Evolutionary conservation across 2,329 filamentous ascomycete genomes (phyloP), one percentile per base, ranked within the genome.

Genomic region (Calonectria naviculata): DNA sequence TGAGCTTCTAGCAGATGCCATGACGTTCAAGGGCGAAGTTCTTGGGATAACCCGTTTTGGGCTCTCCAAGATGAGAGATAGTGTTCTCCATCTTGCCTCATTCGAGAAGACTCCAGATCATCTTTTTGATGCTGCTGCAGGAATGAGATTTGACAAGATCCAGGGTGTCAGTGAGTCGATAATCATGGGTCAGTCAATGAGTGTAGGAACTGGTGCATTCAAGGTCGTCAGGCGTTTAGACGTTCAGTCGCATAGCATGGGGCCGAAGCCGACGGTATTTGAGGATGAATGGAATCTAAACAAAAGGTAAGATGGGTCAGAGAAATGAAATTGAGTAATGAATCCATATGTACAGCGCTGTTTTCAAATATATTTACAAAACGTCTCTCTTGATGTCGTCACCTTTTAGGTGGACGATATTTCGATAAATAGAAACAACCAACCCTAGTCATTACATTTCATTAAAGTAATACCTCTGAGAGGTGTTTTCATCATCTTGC

Each of bases 31-130:
- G 86, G 97, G 97, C 61, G 96, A 98, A 77, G 94, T 99, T 0
- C 89, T 98, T 24, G 97, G 97, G 63, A 99, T 99, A 81, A 99
- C 97, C 2, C 93, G 97, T 34, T 98, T 98, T 83, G 97, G 97
- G 63, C 88, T 99, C 28, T 94, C 95, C 68, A 99, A 98, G 88
- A 98, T 98, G 93, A 90, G 97, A 63, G 97, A 99, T 82, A 94
- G 91, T 19, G 97, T 98, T 13, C 86, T 99, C 67, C 97, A 99
- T 83, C 89, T 99, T 15, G 97, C 97, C 0, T 96, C 93, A 21
- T 99, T 99, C 80, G 97, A 99, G 84, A 98, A 98, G 89, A 99
- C 97, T 56, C 95, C 97, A 0, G 97, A 99, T 81, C 97, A 99
- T 84, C 85, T 99, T 44, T 99, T 99, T 79, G 96, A 98, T 74